Evolutionary conservation across 192 early-diverging fungal species (phyloP), one percentile per base, ranked within the genome.

Genomic region (Coemansia sp.): DNA sequence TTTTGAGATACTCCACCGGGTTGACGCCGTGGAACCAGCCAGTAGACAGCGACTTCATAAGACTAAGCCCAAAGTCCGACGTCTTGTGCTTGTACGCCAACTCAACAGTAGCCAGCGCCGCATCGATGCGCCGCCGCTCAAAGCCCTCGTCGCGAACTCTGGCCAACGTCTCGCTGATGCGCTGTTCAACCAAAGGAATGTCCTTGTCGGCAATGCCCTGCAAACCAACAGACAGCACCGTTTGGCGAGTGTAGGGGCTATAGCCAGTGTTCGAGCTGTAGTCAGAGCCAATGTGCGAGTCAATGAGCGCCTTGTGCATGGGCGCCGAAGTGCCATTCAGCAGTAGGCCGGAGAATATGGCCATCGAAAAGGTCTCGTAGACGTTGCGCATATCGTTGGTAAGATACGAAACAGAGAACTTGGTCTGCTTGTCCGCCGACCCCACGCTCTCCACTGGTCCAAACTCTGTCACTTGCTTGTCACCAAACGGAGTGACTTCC

Each of bases 211-310:
- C 51, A 45, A 95, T 86, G 4, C 95, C 95, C 56, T 95, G 93
- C 40, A 98, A 61, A 4, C 95, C 95, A 53, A 98, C 83, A 0
- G 90, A 86, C 7, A 98, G 61, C n/a, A 72, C 81, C 57, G 81
- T 82, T 25, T 79, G 68, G 40, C 65, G 62, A 15, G 58, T 65
- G 30, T 43, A 85, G 26, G 78, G 74, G 60, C 88, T 87, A 60
- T 94, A 98, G n/a, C 95, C 95, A 13, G 91, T 94, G 48, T 88
- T 90, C 8, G 88, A 80, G 42, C 86, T 86, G 75, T 92, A 98
- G 46, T 95, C 95, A 0, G 89, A 82, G 27, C 91, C 95, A 7
- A 98, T 68, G 36, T 89, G 86, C 41, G 88, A 82, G 56, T 95
- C 92, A 39, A 98, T 95, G 52, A 98, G 76, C 26, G 90, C 89